Evolutionary conservation across 1,139 yeast species (phyloP), one percentile per base, ranked within the genome.

Genomic region (Hemisphaericaspora lyxosophila): DNA sequence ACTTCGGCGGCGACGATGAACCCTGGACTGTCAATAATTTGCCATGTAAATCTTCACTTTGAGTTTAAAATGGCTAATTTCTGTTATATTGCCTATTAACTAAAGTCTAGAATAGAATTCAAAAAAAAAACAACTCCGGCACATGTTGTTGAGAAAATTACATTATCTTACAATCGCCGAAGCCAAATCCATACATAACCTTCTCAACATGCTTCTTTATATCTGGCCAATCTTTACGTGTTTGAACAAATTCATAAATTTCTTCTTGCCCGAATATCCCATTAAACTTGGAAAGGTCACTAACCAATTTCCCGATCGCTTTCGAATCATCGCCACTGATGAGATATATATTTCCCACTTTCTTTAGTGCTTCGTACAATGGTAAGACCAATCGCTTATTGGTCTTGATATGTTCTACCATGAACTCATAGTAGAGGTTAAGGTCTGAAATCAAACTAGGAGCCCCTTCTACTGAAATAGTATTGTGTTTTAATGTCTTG

Each of bases 211-310:
- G 88, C 44, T 73, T 71, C 48, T 78, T 80, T 29, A 92, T 86
- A 32, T 68, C 55, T 0, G 75, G 62, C 98, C 98, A 92, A 55
- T 92, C 98, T 33, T 81, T 76, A 41, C 98, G 70, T 44, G 95
- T 70, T 51, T 86, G 92, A 4, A 89, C 95, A 64, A 90, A 86
- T 54, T 89, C 96, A 53, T 87, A 85, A 19, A 92, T 84, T 51
- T 92, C 98, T 51, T 92, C 98, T 36, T 95, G 96, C 28, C 83
- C 80, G 56, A 92, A 84, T 5, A 90, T 80, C 2, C 97, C 97
- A 48, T 89, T 85, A 59, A 89, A 92, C 51, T 92, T 78, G 36
- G 86, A 80, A 50, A 88, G 71, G 57, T 89, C 96, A 47, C 94
- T 79, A 32, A 90, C 82, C 47, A 92, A 73, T 43, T 80, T 80